Evolutionary conservation across 2,329 filamentous ascomycete genomes (phyloP), one percentile per base, ranked within the genome.

Genomic region (Hawksworthiomyces lignivorus): DNA sequence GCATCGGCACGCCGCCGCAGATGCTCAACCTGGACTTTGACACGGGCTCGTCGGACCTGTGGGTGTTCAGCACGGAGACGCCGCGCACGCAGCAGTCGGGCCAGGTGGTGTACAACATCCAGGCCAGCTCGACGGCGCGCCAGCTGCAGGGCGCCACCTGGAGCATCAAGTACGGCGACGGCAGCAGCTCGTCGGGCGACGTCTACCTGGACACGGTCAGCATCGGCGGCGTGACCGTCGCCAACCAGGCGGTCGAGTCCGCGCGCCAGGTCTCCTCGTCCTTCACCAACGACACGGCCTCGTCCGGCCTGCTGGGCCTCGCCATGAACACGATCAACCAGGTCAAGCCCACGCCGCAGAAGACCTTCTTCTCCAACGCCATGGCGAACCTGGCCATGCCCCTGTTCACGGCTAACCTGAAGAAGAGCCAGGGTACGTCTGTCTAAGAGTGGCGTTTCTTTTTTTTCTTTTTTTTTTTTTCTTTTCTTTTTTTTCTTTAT

Each of bases 41-140:
- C 53, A 84, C 80, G 28, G 80, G 80, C 19, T 81, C 75, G 39
- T 69, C 78, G 31, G 80, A 84, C 61, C 66, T 84, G 69, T 68
- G 68, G 67, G 67, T 70, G 1, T 69, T 69, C 47, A 64, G 61
- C 36, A 52, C 52, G 22, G 55, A 62, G 46, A 62, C 59, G 2
- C 56, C 59, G 7, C 11, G 20, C 9, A 47, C 36, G 6, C 52
- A 64, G 35, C 51, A 60, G n/a, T 54, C 52, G 17, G 62, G 62
- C 2, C 65, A 69, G 35, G 51, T 53, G 11, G 41, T 62, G 26
- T 70, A 63, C 47, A 50, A 59, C 31, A 60, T 64, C 6, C 38
- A 37, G 10, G 54, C 58, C 31, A 67, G 62, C 45, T 61, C 55
- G n/a, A 63, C 62, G 4, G 56, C 65, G 4, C 50, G 55, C 47